Evolutionary conservation across 2,329 filamentous ascomycete species (phyloP).

Genomic region (Exserohilum rostratum): DNA sequence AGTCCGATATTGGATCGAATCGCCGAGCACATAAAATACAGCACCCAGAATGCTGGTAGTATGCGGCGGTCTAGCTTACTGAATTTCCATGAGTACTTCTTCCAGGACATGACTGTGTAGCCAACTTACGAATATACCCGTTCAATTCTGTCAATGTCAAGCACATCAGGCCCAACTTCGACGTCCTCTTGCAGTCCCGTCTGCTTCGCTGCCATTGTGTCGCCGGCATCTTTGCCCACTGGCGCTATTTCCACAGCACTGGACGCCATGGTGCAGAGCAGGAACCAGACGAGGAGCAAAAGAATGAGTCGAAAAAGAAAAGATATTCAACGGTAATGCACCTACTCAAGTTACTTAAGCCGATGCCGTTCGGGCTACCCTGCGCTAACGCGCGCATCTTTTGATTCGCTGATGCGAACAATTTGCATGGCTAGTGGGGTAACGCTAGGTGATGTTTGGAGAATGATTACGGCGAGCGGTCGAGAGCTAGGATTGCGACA

Average conservation of each 20-base stretch:
- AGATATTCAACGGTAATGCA: background rate
- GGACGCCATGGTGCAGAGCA: constrained; percentile 27
- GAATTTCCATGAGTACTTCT: constrained; percentile 9
- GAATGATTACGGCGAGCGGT: constrained; percentile 10
- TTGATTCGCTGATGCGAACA: constrained; percentile 21
- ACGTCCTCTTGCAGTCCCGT: constrained; percentile 40
- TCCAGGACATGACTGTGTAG: background rate
- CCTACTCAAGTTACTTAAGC: constrained; percentile 19
- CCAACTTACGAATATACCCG: constrained; percentile 46
- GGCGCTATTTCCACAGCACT: constrained; percentile 19
- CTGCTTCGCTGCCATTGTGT: constrained; percentile 26
- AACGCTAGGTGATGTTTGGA: constrained; percentile 26
- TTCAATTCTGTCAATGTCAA: constrained; percentile 47
- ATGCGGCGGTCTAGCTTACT: constrained; percentile 66
- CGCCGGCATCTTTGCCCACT: constrained; percentile 27
- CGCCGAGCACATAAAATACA: constrained; percentile 91
- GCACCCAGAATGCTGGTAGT: constrained; percentile 79
- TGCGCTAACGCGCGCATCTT: background rate
- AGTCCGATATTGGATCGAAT: constrained; percentile 91
- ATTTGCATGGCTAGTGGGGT: constrained; percentile 29
- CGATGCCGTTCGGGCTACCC: constrained; percentile 19
- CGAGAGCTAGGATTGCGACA: background rate
- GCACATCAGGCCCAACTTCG: constrained; percentile 37
- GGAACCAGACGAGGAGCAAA: constrained; percentile 1
- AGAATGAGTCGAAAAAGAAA: constrained; percentile 12